Evolutionary conservation across 2,329 filamentous ascomycete genomes (phyloP), one percentile per base, ranked within the genome.

Genomic region (Teratosphaeria gauchensis): DNA sequence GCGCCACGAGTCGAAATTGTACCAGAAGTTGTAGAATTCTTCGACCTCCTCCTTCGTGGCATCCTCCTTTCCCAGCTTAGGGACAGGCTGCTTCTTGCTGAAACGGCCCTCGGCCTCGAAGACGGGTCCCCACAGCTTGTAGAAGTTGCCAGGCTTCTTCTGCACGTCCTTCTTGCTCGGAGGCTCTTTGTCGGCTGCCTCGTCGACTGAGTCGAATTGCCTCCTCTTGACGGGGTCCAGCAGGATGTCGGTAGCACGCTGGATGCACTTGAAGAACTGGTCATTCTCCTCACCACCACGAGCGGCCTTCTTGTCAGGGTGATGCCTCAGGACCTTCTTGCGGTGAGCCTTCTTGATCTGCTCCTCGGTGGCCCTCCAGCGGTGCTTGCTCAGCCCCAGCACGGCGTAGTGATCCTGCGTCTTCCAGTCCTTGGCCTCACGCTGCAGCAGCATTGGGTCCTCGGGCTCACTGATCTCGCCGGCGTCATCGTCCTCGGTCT

Each of bases 241-340:
- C 19, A 99, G 88, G 56, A 97, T 83, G 71, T 99, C 94, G 69
- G 88, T 92, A 59, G 94, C 94, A 77, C 96, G 96, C 75, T 99
- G 95, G 75, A 99, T 99, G 77, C 95, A 99, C 84, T 99, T 99
- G 88, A 99, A 99, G 82, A 99, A 99, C 75, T 89, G 90, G 76
- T 99, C 94, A 76, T 96, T 92, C 70, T 97, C 92, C 67, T 84
- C 83, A 69, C 84, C 83, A 62, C 94, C 94, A 54, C 87, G 84
- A 31, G 94, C 94, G 16, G 95, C 94, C 80, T 95, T 95, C 87
- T 99, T 99, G 76, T 99, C 94, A 62, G 94, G 94, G 77, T 99
- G 94, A 76, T 99, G 94, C 79, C 91, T 92, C 66, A 99, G 88
- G 65, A 99, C 94, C 88, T 99, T 99, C 85, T 95, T 96, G 80